phyloP scores from a whole-genome alignment of 768 basidiomycete genomes.

The Boletus patriciae region DNA sequence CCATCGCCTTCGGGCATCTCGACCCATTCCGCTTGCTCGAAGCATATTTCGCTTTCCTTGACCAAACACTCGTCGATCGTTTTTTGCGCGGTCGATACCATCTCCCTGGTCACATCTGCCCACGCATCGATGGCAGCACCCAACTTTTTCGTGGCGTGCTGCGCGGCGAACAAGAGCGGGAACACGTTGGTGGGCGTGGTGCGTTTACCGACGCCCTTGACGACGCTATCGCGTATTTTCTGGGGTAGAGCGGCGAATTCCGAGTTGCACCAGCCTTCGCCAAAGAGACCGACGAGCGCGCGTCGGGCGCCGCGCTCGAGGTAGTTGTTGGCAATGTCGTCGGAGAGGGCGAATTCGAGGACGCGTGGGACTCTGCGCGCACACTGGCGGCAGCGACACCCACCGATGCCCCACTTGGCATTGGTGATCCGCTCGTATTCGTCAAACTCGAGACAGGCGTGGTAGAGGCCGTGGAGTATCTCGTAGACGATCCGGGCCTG shows the following conservation, averaged over 20 bases:
- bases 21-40: constrained; percentile 68
- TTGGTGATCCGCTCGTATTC: constrained; percentile 74
- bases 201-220: constrained; percentile 72
- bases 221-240: constrained; percentile 62
- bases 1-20: constrained; percentile 75
- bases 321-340: constrained; percentile 73
- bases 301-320: constrained; percentile 72
- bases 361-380: constrained; percentile 77
- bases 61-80: constrained; percentile 62
- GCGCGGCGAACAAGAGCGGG: constrained; percentile 63
- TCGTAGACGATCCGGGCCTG: constrained; percentile 87
- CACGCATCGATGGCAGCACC: constrained; percentile 55
- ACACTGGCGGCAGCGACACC: constrained; percentile 84
- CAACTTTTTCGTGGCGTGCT: constrained; percentile 58
- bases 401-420: constrained; percentile 79
- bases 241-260: constrained; percentile 75
- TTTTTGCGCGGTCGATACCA: constrained; percentile 64
- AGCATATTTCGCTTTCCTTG: constrained; percentile 59
- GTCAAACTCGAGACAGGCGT: constrained; percentile 76
- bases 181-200: constrained; percentile 70
- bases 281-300: constrained; percentile 80
- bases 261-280: constrained; percentile 82
- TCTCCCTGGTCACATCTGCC: constrained; percentile 46
- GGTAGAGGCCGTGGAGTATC: constrained; percentile 88
- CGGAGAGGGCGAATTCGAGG: constrained; percentile 73